Evolutionary conservation across 73 alveolate genomes (phyloP).

Genomic region (Durusdinium trenchii): DNA sequence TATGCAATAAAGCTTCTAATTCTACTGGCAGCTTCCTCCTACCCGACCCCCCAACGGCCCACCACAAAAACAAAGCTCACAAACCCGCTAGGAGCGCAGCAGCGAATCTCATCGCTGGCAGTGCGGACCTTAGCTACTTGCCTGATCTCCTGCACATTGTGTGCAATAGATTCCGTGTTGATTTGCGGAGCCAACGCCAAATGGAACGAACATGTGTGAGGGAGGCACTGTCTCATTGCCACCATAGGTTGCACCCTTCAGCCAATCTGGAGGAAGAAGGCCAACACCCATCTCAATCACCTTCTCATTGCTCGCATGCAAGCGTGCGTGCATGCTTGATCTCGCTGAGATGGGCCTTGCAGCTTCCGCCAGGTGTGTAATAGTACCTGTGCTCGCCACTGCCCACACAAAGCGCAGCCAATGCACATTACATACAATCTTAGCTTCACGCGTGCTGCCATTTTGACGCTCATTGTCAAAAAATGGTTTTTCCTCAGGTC

Average conservation of each 20-base stretch:
- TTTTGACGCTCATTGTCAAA: slow-evolving; percentile 86
- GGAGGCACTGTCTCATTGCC: slow-evolving; percentile 52
- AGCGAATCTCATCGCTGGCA: background rate
- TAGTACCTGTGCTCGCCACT: slow-evolving; percentile 13
- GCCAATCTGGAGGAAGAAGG: slow-evolving; percentile 84
- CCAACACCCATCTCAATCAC: slow-evolving; percentile 95
- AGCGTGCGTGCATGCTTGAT: background rate
- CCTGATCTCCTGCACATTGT: too few species aligned
- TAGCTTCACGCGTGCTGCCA: slow-evolving; percentile 77
- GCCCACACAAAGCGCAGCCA: background rate
- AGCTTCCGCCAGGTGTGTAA: slow-evolving; percentile 73
- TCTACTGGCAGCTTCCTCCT: too few species aligned
- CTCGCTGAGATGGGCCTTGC: slow-evolving; percentile 32
- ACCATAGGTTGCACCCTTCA: slow-evolving; percentile 39
- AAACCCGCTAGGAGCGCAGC: background rate
- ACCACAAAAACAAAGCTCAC: background rate
- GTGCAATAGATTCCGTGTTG: too few species aligned
- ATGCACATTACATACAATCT: background rate
- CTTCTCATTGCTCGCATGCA: background rate
- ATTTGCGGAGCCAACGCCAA: too few species aligned
- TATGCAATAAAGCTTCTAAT: too few species aligned
- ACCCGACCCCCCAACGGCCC: background rate
- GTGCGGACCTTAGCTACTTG: too few species aligned
- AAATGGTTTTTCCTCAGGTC: slow-evolving; percentile 39
- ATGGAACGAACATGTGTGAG: background rate